phyloP scores from a whole-genome alignment of 345 rosid genomes.

The Aegle marmelos region DNA sequence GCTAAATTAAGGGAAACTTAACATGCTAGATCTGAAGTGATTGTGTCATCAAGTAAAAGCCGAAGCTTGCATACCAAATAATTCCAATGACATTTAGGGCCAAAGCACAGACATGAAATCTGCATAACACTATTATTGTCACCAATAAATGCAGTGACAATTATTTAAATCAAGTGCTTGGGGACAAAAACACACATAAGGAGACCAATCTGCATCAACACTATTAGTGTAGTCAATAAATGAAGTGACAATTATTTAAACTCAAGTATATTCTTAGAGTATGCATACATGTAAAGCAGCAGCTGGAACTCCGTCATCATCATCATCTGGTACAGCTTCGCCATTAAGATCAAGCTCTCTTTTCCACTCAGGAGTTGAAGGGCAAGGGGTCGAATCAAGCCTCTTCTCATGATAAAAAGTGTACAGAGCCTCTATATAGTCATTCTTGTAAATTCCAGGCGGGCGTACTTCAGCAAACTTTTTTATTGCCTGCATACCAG shows the following conservation, averaged over 20 bases:
- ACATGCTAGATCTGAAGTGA: neutral
- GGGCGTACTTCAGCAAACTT: slow-evolving; percentile 85
- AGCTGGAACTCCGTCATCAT: slow-evolving; percentile 56
- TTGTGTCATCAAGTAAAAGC: neutral
- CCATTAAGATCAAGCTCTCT: slow-evolving; percentile 96
- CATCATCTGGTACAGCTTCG: slow-evolving; percentile 82
- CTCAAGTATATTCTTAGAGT: slow-evolving; percentile 17
- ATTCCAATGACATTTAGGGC: neutral
- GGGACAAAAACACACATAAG: neutral
- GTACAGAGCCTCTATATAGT: slow-evolving; percentile 79
- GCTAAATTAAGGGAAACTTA: neutral
- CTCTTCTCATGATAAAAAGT: slow-evolving; percentile 88
- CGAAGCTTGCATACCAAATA: neutral
- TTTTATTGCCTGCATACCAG: slow-evolving; percentile 65
- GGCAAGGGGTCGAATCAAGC: slow-evolving; percentile 69
- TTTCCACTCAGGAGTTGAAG: slow-evolving; percentile 97
- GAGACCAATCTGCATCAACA: neutral
- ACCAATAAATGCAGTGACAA: neutral
- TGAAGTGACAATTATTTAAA: neutral
- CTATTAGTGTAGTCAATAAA: neutral
- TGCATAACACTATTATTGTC: neutral
- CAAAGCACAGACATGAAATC: neutral
- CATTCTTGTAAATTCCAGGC: slow-evolving; percentile 95
- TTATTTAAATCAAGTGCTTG: neutral
- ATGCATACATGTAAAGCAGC: slow-evolving; percentile 43